Conservation (phyloP, 1,284 basidiomycete species). For the Cryptococcus sp. region DNA sequence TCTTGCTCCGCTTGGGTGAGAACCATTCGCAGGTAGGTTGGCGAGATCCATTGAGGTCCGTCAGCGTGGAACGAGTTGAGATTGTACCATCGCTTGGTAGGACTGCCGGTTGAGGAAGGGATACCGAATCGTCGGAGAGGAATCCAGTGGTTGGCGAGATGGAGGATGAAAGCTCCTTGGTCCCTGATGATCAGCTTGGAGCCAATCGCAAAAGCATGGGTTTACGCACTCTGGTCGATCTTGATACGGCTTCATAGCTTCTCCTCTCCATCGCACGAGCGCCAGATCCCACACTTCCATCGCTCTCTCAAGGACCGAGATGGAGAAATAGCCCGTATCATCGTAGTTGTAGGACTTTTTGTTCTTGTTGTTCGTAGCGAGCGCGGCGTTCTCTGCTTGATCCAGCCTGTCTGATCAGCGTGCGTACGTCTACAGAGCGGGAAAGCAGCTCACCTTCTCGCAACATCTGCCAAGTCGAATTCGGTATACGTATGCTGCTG, state of each 20-base stretch:
- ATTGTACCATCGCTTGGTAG: constrained; percentile 73
- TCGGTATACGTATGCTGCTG: constrained; percentile 59
- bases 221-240: constrained; percentile 66
- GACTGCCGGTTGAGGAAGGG: constrained; percentile 19
- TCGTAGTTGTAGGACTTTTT: constrained; percentile 73
- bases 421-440: background rate
- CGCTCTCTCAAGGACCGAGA: constrained; percentile 50
- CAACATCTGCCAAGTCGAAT: constrained; percentile 78
- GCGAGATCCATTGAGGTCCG: constrained; percentile 73
- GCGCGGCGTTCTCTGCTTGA: constrained; percentile 45
- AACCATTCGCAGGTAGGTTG: constrained; percentile 76
- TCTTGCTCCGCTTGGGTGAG: constrained; percentile 80
- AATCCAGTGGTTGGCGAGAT: constrained; percentile 83
- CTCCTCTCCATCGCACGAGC: constrained; percentile 76
- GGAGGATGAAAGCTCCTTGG: constrained; percentile 82
- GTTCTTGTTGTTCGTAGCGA: constrained; percentile 34
- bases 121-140: constrained; percentile 67
- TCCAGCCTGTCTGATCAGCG: constrained; percentile 46
- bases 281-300: constrained; percentile 75
- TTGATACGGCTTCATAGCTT: constrained; percentile 71
- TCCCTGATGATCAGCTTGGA: constrained; percentile 51
- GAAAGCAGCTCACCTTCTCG: constrained; percentile 47
- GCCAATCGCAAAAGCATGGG: background rate
- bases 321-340: constrained; percentile 85
- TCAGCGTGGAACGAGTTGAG: constrained; percentile 68